phyloP scores from a whole-genome alignment of 164 flowering plant genomes.

The Stephania japonica region DNA sequence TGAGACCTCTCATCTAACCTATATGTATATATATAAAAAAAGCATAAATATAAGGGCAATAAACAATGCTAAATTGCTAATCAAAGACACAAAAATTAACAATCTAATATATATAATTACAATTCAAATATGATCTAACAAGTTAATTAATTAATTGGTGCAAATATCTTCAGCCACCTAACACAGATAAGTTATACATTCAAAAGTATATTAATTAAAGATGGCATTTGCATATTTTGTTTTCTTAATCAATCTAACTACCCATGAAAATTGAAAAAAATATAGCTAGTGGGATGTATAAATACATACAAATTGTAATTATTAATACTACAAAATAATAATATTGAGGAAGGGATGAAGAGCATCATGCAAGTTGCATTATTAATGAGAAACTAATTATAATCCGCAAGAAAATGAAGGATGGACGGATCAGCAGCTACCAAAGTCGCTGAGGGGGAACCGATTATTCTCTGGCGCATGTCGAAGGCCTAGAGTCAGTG shows the following conservation, averaged over 20 bases:
- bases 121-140: background rate
- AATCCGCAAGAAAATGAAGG: background rate
- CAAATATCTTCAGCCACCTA: background rate
- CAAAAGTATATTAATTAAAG: too few species aligned
- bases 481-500: constrained; percentile 34
- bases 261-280: background rate
- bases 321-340: too few species aligned
- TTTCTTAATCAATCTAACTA: too few species aligned
- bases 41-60: background rate
- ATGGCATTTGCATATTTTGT: too few species aligned
- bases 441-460: constrained; percentile 20
- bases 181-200: too few species aligned
- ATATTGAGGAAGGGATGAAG: background rate
- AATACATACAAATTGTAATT: too few species aligned
- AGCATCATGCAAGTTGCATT: background rate
- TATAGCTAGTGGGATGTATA: too few species aligned
- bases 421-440: constrained; percentile 12
- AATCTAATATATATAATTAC: background rate
- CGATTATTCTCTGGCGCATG: constrained; percentile 24
- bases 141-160: background rate
- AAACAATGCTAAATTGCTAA: background rate
- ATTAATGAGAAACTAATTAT: background rate
- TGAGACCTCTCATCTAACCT: too few species aligned
- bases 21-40: too few species aligned
- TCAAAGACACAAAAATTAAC: background rate